Evolutionary conservation across 2,329 filamentous ascomycete genomes (phyloP), one percentile per base, ranked within the genome.

Genomic region (Epicoccum nigrum): DNA sequence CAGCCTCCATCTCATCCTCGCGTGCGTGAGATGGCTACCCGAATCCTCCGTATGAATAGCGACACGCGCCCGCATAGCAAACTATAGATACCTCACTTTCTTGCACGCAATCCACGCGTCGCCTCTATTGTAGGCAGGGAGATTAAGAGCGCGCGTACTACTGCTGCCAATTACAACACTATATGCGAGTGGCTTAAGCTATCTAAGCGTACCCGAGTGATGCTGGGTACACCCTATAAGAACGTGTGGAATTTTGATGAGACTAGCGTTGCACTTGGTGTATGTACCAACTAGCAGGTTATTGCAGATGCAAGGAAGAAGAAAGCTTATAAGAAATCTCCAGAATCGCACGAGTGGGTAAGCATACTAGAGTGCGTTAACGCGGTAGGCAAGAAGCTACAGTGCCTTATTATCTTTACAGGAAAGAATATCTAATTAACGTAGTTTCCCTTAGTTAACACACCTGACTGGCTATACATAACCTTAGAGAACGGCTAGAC

Each of bases 291-390:
- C 31, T 27, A 41, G 23, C 17, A 46, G 28, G 54, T 54, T 12
- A 34, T 59, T 44, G 43, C 43, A 9, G 48, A 41, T 12, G 38
- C 27, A 27, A 13, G 21, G 20, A 61, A 56, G 39, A 55, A 55
- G 39, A 58, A 60, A 45, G 51, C 59, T 55, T 54, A 57, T 47
- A 34, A 50, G 13, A 50, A 56, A 46, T 52, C 49, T 42, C 53
- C 31, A 58, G 54, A 62, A 44, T 49, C 60, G 55, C 45, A 44
- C 8, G 44, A 60, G 45, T 64, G 44, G 60, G 60, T 56, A 23
- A 58, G 25, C 19, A 54, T 62, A 35, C 45, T 62, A 20, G 46
- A 62, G 55, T 34, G 25, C 16, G 27, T 61, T 9, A 53, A 21
- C 12, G 48, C 58, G 15, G 41, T 17, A 4, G 42, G 57, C 16